Evolutionary conservation across 1,284 basidiomycete genomes (phyloP), one percentile per base, ranked within the genome.

Genomic region (Erythrobasidium hasegawianum): DNA sequence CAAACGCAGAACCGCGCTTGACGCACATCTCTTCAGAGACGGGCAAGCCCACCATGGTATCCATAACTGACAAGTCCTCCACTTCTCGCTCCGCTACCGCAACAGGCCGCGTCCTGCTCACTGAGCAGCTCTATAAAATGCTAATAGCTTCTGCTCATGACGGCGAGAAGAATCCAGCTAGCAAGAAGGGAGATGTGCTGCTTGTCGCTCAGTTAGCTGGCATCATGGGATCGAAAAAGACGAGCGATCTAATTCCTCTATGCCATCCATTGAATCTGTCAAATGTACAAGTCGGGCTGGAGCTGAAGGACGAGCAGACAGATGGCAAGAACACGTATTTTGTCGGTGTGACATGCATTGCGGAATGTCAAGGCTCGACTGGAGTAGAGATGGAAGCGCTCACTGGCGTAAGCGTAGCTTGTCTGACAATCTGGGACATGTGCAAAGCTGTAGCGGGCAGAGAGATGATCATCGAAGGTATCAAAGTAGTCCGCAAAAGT

Each of bases 301-400:
- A 77, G 1, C 81, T 83, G 11, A 27, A 7, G 59, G 72, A n/a
- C 4, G 7, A 16, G n/a, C 39, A 57, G 39, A 68, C 60, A 27
- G 52, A 26, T 14, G 33, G 33, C 5, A 4, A 11, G 5, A 33
- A 33, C 11, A 77, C 75, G 24, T 81, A 83, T 73, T 84, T 83
- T 69, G 83, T 91, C 56, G 70, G 81, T 29, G 89, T 88, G 71
- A 76, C 77, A 29, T 86, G 86, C 24, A 86, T 83, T 5, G 86
- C 88, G 24, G 81, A 84, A 45, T 88, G 87, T 72, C 83, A 86
- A 72, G 88, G 88, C 1, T 86, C 85, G 75, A 91, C 89, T 4
- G 90, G 90, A 0, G 90, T 93, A 24, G 90, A 94, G 80, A 94
- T 94, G 90, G 90, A 94, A 78, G 91, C 90, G n/a, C 76, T 94